Base-by-base conservation (phyloP, 108 stramenopile genomes). In the Nannochloropsis gaditana region DNA sequence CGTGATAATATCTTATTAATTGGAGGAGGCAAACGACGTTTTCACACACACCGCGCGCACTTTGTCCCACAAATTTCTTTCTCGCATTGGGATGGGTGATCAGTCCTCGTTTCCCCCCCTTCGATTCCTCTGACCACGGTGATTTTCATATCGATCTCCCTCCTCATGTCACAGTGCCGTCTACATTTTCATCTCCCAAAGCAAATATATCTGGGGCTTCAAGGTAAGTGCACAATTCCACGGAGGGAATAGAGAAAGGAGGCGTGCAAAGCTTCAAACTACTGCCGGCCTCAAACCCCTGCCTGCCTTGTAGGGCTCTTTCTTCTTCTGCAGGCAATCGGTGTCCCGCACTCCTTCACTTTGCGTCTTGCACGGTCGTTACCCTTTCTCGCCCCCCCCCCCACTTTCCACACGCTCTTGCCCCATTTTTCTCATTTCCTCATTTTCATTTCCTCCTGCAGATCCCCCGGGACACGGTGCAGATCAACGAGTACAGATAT, bases 131-230 rank as follows among this genome's bases (percentile, higher is more conserved):
- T n/a, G 19, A n/a, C n/a, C 2, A 73, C 59, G 6, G 31, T 31
- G 31, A 31, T 31, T 31, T 31, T 1, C 31, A 31, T 31, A 31
- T 31, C 31, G 31, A 31, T 31, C 31, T 31, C 31, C 31, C 31
- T 31, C 31, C 31, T 31, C 31, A 31, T 31, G 31, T 31, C 59
- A 73, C 9, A 45, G 82, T 9, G 82, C 82, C 43, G 9, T 45
- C 19, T 43, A 45, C 9, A 82, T 82, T 9, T 45, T 82, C 45
- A 45, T 82, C 19, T 82, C 82, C 45, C 82, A 82, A 21, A 45
- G 43, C 44, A 82, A 82, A 21, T 82, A 82, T 21, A 82, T 82
- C 45, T 82, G 3, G 44, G 82, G 82, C 5, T 82, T 82, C 59
- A 15, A 73, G 59, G 59, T 73, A 73, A 6, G 59, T 15, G n/a